Conservation (phyloP, 768 basidiomycete species). For the Pleurotus sapidus region DNA sequence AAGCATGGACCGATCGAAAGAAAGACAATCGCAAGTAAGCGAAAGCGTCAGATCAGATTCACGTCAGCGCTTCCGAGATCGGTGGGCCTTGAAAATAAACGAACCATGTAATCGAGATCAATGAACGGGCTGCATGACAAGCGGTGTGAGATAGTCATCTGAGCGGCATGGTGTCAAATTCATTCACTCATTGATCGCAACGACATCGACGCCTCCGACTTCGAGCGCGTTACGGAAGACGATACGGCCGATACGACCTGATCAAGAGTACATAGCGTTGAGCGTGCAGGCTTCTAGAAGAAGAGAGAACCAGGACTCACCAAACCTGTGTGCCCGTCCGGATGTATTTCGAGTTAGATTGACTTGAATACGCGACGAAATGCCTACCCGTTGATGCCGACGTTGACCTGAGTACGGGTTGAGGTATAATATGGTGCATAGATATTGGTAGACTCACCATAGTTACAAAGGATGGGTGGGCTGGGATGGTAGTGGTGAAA, state of each 20-base stretch:
- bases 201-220: conserved; percentile 73
- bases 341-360: conserved; percentile 2
- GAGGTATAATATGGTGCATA: background rate
- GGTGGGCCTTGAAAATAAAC: conserved; percentile 15
- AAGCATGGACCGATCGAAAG: background rate
- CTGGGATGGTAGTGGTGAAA: conserved; percentile 1
- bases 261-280: background rate
- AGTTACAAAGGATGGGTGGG: background rate
- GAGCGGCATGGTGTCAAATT: too few species aligned
- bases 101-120: conserved; percentile 92
- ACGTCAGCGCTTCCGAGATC: background rate
- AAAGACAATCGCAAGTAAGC: too few species aligned
- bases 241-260: conserved; percentile 99
- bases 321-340: conserved; percentile 53
- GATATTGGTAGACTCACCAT: conserved; percentile 8
- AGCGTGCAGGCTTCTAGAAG: background rate
- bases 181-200: conserved; percentile 91
- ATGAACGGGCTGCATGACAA: conserved; percentile 81
- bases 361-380: conserved; percentile 19
- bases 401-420: conserved; percentile 59
- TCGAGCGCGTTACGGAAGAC: conserved; percentile 89
- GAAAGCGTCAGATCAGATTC: background rate
- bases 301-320: conserved; percentile 40
- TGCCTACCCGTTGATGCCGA: conserved; percentile 91
- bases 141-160: background rate